These are phyloP conservation scores for Brassica cretica DNA, from an alignment of 345 rosid genomes.

Conservation along the genomic window DNA sequence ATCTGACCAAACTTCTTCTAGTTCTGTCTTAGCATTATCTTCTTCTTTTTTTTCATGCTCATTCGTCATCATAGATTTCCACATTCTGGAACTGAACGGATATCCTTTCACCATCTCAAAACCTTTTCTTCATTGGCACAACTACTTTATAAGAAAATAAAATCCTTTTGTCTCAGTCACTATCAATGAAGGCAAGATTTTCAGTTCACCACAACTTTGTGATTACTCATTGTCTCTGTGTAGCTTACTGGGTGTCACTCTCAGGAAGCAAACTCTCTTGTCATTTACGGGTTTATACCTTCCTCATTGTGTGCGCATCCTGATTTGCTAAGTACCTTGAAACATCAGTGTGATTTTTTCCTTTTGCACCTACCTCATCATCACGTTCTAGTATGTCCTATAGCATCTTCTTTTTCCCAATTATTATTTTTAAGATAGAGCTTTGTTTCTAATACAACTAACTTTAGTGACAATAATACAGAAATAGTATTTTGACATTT, in stretches of 20 bases:
- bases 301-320: constrained; percentile 10
- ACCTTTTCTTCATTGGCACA: constrained; percentile 11
- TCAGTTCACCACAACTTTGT: constrained; percentile 29
- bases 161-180: constrained; percentile 22
- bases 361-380: constrained; percentile 32
- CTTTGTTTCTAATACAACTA: not conserved
- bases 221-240: constrained; percentile 3
- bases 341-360: not conserved
- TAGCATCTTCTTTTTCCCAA: constrained; percentile 21
- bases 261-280: not conserved
- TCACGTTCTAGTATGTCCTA: not conserved
- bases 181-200: constrained; percentile 20
- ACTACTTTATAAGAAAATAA: not conserved
- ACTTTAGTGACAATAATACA: not conserved
- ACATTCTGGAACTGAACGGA: not conserved
- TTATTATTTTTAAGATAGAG: not conserved
- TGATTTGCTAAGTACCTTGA: constrained; percentile 20
- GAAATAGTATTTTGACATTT: not conserved
- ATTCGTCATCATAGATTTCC: constrained; percentile 5
- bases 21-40: constrained; percentile 14
- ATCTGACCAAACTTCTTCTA: constrained; percentile 19
- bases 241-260: not conserved
- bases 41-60: not conserved
- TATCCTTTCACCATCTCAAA: constrained; percentile 21
- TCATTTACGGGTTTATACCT: constrained; percentile 5